Evolutionary conservation across 768 basidiomycete genomes (phyloP), one percentile per base, ranked within the genome.

Genomic region (Mrakia blollopis): DNA sequence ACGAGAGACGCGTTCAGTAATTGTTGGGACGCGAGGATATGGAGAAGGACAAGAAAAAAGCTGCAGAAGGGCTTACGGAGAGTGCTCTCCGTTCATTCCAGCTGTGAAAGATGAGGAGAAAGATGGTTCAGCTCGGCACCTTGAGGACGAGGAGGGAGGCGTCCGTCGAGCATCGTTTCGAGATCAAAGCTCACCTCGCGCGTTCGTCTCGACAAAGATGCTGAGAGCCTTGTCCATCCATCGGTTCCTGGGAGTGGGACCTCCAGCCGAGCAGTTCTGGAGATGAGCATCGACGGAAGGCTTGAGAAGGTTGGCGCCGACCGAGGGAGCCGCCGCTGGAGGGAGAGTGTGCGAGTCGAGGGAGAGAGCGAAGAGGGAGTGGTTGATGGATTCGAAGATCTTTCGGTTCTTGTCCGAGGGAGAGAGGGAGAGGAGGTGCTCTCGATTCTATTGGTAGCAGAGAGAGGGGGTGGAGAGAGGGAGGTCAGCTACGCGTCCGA

Each of bases 181-280:
- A 16, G 14, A 21, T 16, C 47, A 16, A 21, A 50, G n/a, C 47
- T 21, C 18, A 50, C 47, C 47, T 52, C 92, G 89, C 2, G 90
- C 90, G 73, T 91, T 91, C 0, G 90, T 88, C 82, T 98, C 95
- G 52, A 98, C 89, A 68, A 92, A 87, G 73, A 97, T 84, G 6
- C 90, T 90, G 54, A 91, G 87, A 2, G 90, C 87, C 83, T 97
- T 98, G 85, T 98, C 95, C 82, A 89, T 92, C 88, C 93, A 97
- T 47, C 96, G 86, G 80, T 97, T 97, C 61, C 87, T 85, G 8
- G 89, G 87, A 76, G 88, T 89, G 75, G 86, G 84, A 2, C 83
- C 80, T 2, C 90, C 89, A 0, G 89, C 88, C 30, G 92, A 89
- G 70, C 90, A 87, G 75, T 90, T 88, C 79, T 89, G 88, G 25